Evolutionary conservation across 768 basidiomycete genomes (phyloP).

Genomic region (Russula olivacea): DNA sequence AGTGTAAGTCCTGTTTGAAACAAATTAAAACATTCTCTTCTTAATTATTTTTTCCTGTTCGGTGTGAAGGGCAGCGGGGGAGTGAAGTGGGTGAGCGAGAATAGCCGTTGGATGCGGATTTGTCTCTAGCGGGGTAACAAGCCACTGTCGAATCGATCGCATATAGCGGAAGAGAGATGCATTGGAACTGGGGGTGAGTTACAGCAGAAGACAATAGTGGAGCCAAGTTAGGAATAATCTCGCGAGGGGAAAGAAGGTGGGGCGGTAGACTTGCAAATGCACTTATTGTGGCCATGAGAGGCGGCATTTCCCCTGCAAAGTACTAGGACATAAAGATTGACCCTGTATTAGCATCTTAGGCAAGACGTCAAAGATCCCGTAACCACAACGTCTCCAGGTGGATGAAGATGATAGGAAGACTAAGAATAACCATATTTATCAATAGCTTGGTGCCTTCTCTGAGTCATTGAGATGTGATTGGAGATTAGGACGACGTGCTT

Average conservation of each 20-base stretch:
- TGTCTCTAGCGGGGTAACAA: background rate
- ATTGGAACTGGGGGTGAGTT: background rate
- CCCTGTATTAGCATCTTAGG: background rate
- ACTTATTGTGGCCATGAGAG: background rate
- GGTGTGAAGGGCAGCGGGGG: background rate
- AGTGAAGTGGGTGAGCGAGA: conserved; percentile 1
- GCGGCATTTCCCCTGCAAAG: conserved; percentile 1
- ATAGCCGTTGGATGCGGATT: conserved; percentile 2
- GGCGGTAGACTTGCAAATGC: background rate
- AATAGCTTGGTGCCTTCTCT: background rate
- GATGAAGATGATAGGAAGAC: background rate
- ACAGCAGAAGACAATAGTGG: background rate
- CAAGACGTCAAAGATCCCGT: background rate
- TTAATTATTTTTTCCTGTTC: background rate
- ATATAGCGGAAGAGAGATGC: background rate
- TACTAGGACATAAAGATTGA: background rate
- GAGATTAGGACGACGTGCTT: conserved; percentile 12
- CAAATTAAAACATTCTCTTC: background rate
- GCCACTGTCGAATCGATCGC: background rate
- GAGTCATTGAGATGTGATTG: background rate
- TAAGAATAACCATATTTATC: background rate
- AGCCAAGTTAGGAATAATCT: background rate
- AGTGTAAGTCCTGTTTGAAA: background rate
- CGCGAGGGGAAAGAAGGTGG: background rate
- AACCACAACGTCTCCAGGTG: background rate